These are phyloP conservation scores for Loxodes magnus DNA, from an alignment of 73 alveolate species.

Conservation along the genomic window DNA sequence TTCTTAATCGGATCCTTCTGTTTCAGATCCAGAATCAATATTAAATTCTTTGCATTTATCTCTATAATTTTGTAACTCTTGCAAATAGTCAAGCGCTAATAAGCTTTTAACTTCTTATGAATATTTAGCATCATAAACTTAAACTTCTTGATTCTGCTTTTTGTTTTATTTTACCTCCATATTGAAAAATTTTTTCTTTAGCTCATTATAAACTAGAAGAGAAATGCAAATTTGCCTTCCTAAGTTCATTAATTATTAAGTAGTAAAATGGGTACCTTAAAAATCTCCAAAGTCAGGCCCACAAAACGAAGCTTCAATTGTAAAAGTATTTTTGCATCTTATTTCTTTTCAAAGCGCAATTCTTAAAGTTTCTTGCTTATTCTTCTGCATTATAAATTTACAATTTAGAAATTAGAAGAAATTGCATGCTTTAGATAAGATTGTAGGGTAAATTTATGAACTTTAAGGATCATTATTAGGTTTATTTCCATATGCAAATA, in stretches of 20 bases:
- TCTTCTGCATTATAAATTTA: conserved; percentile 73
- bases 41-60: no score
- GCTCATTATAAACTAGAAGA: conserved; percentile 84
- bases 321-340: conserved; percentile 67
- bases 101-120: no score
- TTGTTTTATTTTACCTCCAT: no score
- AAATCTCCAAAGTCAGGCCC: conserved; percentile 90
- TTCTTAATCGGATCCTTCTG: no score
- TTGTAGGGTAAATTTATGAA: conserved; percentile 72
- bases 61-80: no score
- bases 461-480: conserved; percentile 83
- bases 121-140: no score
- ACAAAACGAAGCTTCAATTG: conserved; percentile 89
- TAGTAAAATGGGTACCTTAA: conserved; percentile 84
- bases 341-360: conserved; percentile 81
- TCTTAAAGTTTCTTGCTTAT: conserved; percentile 90
- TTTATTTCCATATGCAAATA: conserved; percentile 85
- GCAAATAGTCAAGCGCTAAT: no score
- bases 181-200: no score
- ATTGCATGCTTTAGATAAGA: conserved; percentile 70
- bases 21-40: no score
- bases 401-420: conserved; percentile 81
- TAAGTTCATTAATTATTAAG: conserved; percentile 65
- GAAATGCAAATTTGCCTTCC: conserved; percentile 85
- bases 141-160: no score